Conservation (phyloP, 371 early-diverging fungal genomes). For the Mucor saturninus region DNA sequence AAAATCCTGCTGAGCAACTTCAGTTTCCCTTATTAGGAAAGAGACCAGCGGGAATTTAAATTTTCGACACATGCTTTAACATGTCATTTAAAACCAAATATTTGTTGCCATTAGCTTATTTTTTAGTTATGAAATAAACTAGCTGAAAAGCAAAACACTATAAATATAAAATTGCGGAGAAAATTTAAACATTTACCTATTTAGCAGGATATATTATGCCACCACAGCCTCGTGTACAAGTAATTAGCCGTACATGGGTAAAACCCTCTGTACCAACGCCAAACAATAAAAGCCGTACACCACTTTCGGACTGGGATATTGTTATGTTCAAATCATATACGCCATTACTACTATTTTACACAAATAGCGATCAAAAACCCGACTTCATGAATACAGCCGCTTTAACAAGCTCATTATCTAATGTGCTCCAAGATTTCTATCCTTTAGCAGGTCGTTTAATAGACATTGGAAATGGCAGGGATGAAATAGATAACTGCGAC, state of each 20-base stretch:
- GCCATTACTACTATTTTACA: conserved; percentile 40
- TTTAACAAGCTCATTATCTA: conserved; percentile 26
- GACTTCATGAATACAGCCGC: conserved; percentile 39
- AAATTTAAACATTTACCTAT: not conserved
- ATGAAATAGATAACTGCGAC: conserved; percentile 40
- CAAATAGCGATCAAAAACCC: conserved; percentile 22
- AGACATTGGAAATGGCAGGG: conserved; percentile 45
- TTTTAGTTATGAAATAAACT: conserved; percentile 5
- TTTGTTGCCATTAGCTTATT: not conserved
- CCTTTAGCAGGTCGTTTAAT: conserved; percentile 43
- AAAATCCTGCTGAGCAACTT: conserved; percentile 28
- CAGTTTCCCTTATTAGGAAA: conserved; percentile 32
- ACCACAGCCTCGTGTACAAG: conserved; percentile 24
- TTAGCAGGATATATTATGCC: conserved; percentile 11
- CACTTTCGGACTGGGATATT: conserved; percentile 48
- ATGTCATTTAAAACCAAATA: not conserved
- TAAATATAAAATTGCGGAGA: not conserved
- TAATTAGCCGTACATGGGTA: conserved; percentile 24
- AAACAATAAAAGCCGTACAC: conserved; percentile 16
- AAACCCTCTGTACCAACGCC: conserved; percentile 32
- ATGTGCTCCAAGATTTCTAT: conserved; percentile 35
- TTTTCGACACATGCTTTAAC: not conserved
- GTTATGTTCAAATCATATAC: conserved; percentile 53
- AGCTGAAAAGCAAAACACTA: not conserved
- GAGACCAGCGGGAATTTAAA: not conserved